Evolutionary conservation across 192 early-diverging fungal species (phyloP), one percentile per base, ranked within the genome.

Genomic region (Rhizophagus sp.): DNA sequence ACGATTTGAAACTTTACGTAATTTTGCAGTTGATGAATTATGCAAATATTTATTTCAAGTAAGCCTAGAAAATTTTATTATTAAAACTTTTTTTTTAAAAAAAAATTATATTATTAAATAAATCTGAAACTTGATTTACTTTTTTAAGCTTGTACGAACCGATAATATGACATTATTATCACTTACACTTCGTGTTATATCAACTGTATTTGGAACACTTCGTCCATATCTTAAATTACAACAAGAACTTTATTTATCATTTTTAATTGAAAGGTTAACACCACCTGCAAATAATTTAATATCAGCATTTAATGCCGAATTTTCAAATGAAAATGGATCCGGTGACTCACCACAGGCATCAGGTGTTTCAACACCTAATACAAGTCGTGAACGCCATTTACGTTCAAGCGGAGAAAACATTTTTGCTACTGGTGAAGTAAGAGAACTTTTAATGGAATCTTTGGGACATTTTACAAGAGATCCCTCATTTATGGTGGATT

Each of bases 11-110:
- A 65, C 82, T 2, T 83, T 95, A 64, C 88, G 91, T 57, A 88
- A 91, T 15, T 81, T 97, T 57, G 92, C 96, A 0, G 85, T 92
- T 7, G 94, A 96, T 57, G 94, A 95, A 30, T 89, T 99, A 74
- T 94, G 94, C 83, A 94, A 93, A 83, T 92, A 89, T 81, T 83
- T 99, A 49, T 93, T 97, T 81, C 94, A 94, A 80, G 91, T 96
- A 81, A 76, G 82, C 73, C 68, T 79, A 73, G 76, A 80, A 52
- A 80, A 83, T 63, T 81, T 87, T 68, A 50, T 50, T 63, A n/a
- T n/a, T 25, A 19, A 34, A 30, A 30, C 30, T 30, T 61, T 62
- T 22, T 49, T 25, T 25, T 12, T 33, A 17, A 36, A 63, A 82
- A 63, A 27, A 39, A 30, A 1, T 30, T 30, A 30, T 2, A 39